Percentiles rank a stretch among this genome's conserved stretches.
These are phyloP conservation scores for Thymus mandschuricus DNA, from an alignment of 257 asterid genomes.

Conservation along the genomic window DNA sequence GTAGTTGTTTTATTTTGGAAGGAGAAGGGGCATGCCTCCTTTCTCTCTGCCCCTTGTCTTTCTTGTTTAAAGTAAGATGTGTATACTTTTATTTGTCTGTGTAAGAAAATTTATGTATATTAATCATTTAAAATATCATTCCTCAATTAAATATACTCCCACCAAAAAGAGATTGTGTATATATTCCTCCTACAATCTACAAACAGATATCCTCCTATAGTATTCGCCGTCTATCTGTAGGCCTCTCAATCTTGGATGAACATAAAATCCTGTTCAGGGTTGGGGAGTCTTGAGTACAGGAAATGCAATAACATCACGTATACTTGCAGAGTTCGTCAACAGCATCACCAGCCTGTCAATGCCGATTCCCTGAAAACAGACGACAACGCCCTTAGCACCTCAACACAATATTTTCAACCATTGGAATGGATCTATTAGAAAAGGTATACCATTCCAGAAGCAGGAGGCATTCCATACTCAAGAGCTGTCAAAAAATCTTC, in stretches of 20 bases:
- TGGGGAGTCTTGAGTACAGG: slow-evolving; percentile 83
- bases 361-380: slow-evolving; percentile 79
- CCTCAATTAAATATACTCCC: too few relatives aligned
- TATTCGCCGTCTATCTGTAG: neutral
- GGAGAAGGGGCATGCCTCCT: slow-evolving; percentile 16
- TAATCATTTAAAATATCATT: too few relatives aligned
- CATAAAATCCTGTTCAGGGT: slow-evolving; percentile 11
- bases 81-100: too few relatives aligned
- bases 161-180: too few relatives aligned
- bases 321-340: slow-evolving; percentile 79
- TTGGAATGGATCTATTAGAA: neutral
- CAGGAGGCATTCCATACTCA: slow-evolving; percentile 99
- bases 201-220: neutral
- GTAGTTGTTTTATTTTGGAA: neutral
- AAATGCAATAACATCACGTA: slow-evolving; percentile 91
- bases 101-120: too few relatives aligned
- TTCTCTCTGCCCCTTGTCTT: slow-evolving; percentile 24
- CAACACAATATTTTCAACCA: neutral
- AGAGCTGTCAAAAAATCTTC: slow-evolving; percentile 94
- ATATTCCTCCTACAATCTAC: neutral
- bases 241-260: neutral
- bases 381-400: neutral
- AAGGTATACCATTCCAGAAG: slow-evolving; percentile 87
- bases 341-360: slow-evolving; percentile 95
- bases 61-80: neutral